Conservation (phyloP, 805 yeast species). For the Yarrowia alimentaria region DNA sequence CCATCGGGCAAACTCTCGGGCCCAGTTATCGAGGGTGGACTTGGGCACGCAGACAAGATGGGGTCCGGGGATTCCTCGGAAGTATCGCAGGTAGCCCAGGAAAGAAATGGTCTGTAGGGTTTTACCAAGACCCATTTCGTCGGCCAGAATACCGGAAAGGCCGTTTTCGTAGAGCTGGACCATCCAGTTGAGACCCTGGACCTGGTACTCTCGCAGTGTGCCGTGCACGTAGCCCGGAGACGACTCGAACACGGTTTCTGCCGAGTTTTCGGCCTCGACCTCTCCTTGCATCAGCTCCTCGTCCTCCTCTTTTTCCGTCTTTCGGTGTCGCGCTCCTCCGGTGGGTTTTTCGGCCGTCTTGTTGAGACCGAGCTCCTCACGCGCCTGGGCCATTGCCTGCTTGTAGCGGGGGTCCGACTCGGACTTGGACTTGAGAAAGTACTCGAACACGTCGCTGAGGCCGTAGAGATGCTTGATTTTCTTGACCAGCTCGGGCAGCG, state of each 20-base stretch:
- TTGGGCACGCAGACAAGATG: conserved; percentile 91
- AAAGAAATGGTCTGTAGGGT: conserved; percentile 93
- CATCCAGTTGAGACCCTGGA: conserved; percentile 95
- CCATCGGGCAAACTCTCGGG: conserved; percentile 91
- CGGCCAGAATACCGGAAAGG: conserved; percentile 90
- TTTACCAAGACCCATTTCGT: conserved; percentile 97
- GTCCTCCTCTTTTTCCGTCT: conserved; percentile 73
- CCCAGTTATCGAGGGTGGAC: conserved; percentile 94
- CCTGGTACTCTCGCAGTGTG: conserved; percentile 79
- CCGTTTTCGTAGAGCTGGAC: conserved; percentile 80
- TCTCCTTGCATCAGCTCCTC: conserved; percentile 72
- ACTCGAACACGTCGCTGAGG: conserved; percentile 79
- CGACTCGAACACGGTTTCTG: conserved; percentile 69
- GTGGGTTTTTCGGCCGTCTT: conserved; percentile 41
- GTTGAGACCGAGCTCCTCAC: conserved; percentile 32
- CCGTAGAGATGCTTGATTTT: conserved; percentile 77
- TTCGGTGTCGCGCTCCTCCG: conserved; percentile 31
- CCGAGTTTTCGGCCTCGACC: conserved; percentile 54
- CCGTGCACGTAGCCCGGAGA: conserved; percentile 79
- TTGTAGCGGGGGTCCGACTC: conserved; percentile 61
- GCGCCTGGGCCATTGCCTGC: conserved; percentile 31
- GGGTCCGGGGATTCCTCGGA: conserved; percentile 80
- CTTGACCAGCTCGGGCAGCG: conserved; percentile 41
- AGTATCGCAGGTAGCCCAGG: conserved; percentile 77
- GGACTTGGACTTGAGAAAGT: conserved; percentile 78